Conservation (phyloP, 129 eudicot species). For the Ambrosia artemisiifolia region DNA sequence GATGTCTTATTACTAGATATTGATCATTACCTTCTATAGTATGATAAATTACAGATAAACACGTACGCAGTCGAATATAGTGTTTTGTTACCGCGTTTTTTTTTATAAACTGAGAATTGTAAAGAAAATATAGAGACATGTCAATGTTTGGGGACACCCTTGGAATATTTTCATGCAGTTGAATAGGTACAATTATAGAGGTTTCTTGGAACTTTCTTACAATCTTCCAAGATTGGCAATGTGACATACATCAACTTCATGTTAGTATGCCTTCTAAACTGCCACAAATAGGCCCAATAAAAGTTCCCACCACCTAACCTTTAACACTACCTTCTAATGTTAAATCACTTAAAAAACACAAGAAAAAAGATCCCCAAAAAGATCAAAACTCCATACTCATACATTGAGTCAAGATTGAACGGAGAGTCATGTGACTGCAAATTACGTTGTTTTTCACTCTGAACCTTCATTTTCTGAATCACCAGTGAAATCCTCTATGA, state of each 20-base stretch:
- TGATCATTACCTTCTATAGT: not conserved
- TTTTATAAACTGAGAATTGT: too few species aligned
- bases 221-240: conserved; percentile 17
- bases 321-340: not conserved
- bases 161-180: not conserved
- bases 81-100: not conserved
- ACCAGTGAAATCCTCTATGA: conserved; percentile 74
- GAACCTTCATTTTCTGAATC: conserved; percentile 46
- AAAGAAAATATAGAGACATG: conserved; percentile 3
- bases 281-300: conserved; percentile 12
- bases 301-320: conserved; percentile 21
- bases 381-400: not conserved
- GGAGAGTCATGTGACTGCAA: conserved; percentile 8
- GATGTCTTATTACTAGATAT: too few species aligned
- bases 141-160: conserved; percentile 5
- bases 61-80: too few species aligned
- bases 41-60: not conserved
- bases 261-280: conserved; percentile 19
- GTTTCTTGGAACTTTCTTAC: conserved; percentile 23
- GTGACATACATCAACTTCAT: conserved; percentile 18
- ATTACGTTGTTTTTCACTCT: conserved; percentile 10
- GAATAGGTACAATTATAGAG: conserved; percentile 14
- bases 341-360: not conserved
- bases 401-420: not conserved
- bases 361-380: not conserved